A percentile compares a stretch with the other conserved stretches of the same genome.
phyloP scores from a whole-genome alignment of 352 stramenopile genomes.

The Globisporangium sylvaticum region DNA sequence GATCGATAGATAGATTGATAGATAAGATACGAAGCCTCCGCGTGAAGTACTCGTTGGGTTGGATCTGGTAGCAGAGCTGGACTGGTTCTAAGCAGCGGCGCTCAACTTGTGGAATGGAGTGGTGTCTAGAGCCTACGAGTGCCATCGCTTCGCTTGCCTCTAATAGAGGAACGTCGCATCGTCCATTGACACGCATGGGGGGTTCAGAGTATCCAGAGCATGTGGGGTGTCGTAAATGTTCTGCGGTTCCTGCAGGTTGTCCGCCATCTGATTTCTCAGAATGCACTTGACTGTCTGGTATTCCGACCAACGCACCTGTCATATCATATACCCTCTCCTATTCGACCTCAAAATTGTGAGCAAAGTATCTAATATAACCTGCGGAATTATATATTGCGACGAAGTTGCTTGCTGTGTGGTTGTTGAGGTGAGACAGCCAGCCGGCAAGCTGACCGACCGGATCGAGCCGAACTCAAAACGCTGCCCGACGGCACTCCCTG shows the following conservation, averaged over 20 bases:
- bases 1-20: neutral
- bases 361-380: neutral
- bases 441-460: neutral
- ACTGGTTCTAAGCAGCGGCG: neutral
- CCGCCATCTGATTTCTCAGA: constrained; percentile 7
- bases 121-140: neutral
- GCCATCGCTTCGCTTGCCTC: neutral
- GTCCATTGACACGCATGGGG: neutral
- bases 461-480: neutral
- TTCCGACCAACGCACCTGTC: neutral
- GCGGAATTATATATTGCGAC: neutral
- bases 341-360: neutral
- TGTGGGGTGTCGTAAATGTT: neutral
- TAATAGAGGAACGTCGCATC: neutral
- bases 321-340: neutral
- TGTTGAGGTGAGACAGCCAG: neutral
- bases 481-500: neutral
- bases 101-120: neutral
- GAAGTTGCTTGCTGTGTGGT: neutral
- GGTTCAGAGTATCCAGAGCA: constrained; percentile 3
- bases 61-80: neutral
- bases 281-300: neutral
- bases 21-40: neutral
- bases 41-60: neutral
- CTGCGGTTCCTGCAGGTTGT: neutral